phyloP scores from a whole-genome alignment of 352 stramenopile genomes.

The Aphanomyces invadans region DNA sequence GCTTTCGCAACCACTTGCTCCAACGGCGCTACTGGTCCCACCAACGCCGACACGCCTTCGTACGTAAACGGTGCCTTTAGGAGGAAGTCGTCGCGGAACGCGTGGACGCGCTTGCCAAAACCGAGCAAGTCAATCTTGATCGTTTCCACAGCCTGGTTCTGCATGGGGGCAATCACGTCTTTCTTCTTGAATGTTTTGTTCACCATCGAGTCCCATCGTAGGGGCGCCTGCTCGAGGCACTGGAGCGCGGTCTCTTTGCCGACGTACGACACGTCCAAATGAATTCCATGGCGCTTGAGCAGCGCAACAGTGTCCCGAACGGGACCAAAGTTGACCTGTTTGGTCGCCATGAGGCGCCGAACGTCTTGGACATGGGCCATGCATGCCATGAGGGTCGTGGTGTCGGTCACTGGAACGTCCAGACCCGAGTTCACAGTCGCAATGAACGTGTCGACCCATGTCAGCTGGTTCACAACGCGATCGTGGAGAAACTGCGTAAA shows the following conservation, averaged over 20 bases:
- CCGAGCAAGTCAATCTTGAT: slow-evolving; percentile 92
- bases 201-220: slow-evolving; percentile 95
- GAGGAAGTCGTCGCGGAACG: slow-evolving; percentile 93
- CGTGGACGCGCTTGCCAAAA: slow-evolving; percentile 90
- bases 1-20: slow-evolving; percentile 75
- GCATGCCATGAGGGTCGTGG: slow-evolving; percentile 91
- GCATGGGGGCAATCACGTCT: slow-evolving; percentile 95
- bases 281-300: slow-evolving; percentile 90
- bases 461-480: slow-evolving; percentile 86
- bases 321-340: slow-evolving; percentile 91
- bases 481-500: slow-evolving; percentile 92
- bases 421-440: slow-evolving; percentile 84
- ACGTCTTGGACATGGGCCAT: slow-evolving; percentile 95
- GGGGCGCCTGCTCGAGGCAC: slow-evolving; percentile 93
- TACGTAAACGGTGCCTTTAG: slow-evolving; percentile 93
- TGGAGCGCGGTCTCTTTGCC: slow-evolving; percentile 69
- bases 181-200: slow-evolving; percentile 99
- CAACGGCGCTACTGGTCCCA: slow-evolving; percentile 51
- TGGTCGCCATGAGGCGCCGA: slow-evolving; percentile 88
- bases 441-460: slow-evolving; percentile 90
- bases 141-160: slow-evolving; percentile 92
- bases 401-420: slow-evolving; percentile 87
- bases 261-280: slow-evolving; percentile 86
- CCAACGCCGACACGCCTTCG: slow-evolving; percentile 65
- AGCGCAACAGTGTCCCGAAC: slow-evolving; percentile 90